A percentile compares a stretch with the other conserved stretches of the same genome.
Conservation (phyloP, 2,329 filamentous ascomycete species). For the Colletotrichum sp. region DNA sequence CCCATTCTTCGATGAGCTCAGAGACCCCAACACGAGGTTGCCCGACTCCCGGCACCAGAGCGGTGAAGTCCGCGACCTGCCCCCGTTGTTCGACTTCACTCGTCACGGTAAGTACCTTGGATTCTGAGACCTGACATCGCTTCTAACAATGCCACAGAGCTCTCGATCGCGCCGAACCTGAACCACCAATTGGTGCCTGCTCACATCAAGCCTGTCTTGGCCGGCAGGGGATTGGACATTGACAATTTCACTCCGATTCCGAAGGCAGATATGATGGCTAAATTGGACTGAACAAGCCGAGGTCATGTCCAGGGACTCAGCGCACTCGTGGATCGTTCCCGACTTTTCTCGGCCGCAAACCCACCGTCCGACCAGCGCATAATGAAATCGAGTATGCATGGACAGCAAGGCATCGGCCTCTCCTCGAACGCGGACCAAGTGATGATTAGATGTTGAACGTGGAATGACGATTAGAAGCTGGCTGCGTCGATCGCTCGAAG, state of each 20-base stretch:
- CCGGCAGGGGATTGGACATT: constrained; percentile 83
- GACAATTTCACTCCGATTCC: constrained; percentile 91
- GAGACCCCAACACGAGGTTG: constrained; percentile 87
- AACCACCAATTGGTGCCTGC: constrained; percentile 88
- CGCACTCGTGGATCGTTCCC: constrained; percentile 20
- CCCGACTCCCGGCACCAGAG: constrained; percentile 93
- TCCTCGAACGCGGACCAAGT: constrained; percentile 5
- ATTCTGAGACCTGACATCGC: neutral
- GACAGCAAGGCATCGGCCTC: constrained; percentile 7
- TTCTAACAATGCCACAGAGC: constrained; percentile 62
- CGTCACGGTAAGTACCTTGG: constrained; percentile 77
- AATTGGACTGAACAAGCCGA: constrained; percentile 78
- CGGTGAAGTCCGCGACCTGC: constrained; percentile 80
- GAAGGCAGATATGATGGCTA: constrained; percentile 97
- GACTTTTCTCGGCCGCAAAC: constrained; percentile 14
- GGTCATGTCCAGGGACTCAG: constrained; percentile 33
- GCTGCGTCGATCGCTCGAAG: constrained; percentile 22
- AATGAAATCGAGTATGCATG: constrained; percentile 33
- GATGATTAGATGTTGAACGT: constrained; percentile 23
- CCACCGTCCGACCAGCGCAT: constrained; percentile 26
- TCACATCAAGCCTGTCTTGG: constrained; percentile 78
- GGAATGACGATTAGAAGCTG: constrained; percentile 24
- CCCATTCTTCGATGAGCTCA: constrained; percentile 96
- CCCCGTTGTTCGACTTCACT: constrained; percentile 90
- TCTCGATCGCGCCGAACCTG: constrained; percentile 90